Evolutionary conservation across 257 asterid species (phyloP).

Genomic region (Lycium barbarum): DNA sequence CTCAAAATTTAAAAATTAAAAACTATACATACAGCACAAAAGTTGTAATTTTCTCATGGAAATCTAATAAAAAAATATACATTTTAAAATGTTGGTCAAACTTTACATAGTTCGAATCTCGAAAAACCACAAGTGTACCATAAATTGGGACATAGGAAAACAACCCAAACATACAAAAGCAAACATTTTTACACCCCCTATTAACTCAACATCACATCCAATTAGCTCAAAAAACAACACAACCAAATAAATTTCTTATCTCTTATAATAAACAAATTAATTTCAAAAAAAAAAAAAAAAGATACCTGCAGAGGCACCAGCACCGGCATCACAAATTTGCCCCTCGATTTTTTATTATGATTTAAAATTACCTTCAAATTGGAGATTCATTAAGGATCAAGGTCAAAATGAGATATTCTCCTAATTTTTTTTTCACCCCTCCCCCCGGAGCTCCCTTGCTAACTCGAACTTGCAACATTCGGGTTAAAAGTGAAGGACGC

Average conservation of each 20-base stretch:
- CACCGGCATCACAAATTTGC: constrained; percentile 58
- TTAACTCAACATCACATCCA: background rate
- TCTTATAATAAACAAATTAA: background rate
- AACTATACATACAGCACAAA: no score
- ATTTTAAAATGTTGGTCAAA: no score
- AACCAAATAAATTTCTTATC: constrained; percentile 39
- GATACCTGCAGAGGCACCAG: constrained; percentile 97
- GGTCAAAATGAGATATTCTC: background rate
- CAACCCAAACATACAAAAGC: background rate
- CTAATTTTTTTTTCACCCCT: no score
- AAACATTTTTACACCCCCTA: background rate
- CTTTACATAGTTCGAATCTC: no score
- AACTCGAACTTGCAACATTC: no score
- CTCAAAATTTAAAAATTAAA: no score
- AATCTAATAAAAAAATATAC: no score
- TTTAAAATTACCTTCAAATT: background rate
- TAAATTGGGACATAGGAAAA: no score
- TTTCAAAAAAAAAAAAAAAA: background rate
- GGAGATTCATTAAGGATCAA: background rate
- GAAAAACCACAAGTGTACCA: no score
- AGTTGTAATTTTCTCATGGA: no score
- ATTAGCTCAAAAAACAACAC: background rate
- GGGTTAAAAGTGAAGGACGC: no score
- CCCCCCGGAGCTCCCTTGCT: no score
- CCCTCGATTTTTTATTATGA: background rate